Evolutionary conservation across 176 grass and related monocot genomes (phyloP).

Genomic region (Hyparrhenia diplandra): DNA sequence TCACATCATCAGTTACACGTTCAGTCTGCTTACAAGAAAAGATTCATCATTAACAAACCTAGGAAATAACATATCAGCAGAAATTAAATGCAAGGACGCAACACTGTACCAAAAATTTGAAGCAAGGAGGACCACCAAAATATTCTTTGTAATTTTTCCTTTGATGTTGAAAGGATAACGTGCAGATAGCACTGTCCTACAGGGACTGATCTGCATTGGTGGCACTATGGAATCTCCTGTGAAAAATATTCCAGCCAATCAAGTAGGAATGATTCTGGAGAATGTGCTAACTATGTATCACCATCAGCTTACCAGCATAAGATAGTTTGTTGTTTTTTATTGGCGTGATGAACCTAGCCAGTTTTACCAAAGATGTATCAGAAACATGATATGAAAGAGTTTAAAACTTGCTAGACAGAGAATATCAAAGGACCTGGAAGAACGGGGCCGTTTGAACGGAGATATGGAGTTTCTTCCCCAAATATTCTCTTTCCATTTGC

Average conservation of each 20-base stretch:
- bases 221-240: constrained; percentile 60
- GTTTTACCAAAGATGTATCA: constrained; percentile 47
- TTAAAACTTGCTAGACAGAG: constrained; percentile 38
- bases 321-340: constrained; percentile 49
- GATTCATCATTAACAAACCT: no score
- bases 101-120: constrained; percentile 45
- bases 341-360: constrained; percentile 76
- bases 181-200: constrained; percentile 42
- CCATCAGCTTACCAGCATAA: constrained; percentile 52
- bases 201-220: constrained; percentile 47
- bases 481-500: constrained; percentile 52
- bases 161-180: constrained; percentile 67
- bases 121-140: constrained; percentile 51
- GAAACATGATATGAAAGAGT: constrained; percentile 45
- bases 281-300: constrained; percentile 19
- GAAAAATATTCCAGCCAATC: constrained; percentile 26
- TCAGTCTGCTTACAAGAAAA: no score
- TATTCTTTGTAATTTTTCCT: constrained; percentile 69
- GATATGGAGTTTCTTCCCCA: constrained; percentile 62
- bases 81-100: constrained; percentile 28
- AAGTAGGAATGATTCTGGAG: constrained; percentile 19
- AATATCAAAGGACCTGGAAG: constrained; percentile 66
- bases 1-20: no score
- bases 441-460: constrained; percentile 81
- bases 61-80: constrained; percentile 14